Conservation (phyloP, 192 early-diverging fungal species). For the Cladochytrium replicatum region DNA sequence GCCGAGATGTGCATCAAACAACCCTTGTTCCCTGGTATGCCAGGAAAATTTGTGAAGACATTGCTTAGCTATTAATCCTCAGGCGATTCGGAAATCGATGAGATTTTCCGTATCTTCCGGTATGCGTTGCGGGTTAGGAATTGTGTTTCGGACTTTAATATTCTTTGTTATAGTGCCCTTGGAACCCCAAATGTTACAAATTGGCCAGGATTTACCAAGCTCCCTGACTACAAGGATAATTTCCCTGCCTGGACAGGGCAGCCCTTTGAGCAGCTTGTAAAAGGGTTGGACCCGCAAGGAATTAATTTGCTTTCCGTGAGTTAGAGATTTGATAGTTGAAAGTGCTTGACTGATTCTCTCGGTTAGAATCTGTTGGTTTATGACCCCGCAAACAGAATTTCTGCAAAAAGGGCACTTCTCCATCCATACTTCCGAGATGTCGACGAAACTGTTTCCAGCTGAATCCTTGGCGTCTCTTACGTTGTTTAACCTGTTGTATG, state of each 20-base stretch:
- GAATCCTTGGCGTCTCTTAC: too few relatives aligned
- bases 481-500: too few relatives aligned
- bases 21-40: conserved; percentile 78
- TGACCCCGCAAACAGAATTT: conserved; percentile 67
- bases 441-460: too few relatives aligned
- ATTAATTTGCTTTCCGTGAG: conserved; percentile 56
- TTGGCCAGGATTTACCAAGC: conserved; percentile 64
- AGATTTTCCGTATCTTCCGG: conserved; percentile 87
- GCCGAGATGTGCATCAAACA: conserved; percentile 77
- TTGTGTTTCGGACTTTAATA: too few relatives aligned
- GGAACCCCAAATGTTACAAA: conserved; percentile 71
- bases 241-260: conserved; percentile 69
- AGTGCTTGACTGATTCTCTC: too few relatives aligned
- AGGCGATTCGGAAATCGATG: conserved; percentile 84
- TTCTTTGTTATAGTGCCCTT: conserved; percentile 32
- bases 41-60: too few relatives aligned
- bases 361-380: conserved; percentile 67
- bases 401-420: conserved; percentile 68
- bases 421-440: conserved; percentile 64
- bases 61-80: conserved; percentile 5
- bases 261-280: conserved; percentile 36
- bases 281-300: conserved; percentile 49
- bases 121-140: conserved; percentile 3
- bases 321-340: background rate
- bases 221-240: conserved; percentile 72